Percentiles rank a stretch among this genome's conserved stretches.
Conservation (phyloP, 331 rosid species). For the Malus hybrid region DNA sequence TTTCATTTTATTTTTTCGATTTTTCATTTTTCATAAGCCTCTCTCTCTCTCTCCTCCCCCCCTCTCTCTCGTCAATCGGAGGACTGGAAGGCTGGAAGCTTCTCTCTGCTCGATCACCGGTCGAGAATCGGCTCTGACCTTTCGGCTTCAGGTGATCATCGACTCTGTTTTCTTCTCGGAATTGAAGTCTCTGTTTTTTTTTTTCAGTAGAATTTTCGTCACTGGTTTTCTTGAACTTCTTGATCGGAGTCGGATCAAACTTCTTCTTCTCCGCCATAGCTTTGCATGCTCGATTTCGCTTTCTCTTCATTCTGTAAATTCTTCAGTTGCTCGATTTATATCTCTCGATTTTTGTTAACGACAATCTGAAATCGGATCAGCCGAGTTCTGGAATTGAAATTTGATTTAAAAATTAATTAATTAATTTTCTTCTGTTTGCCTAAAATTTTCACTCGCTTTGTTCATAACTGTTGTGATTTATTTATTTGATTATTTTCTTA, state of each 20-base stretch:
- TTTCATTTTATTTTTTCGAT: too few species aligned
- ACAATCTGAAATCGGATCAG: neutral
- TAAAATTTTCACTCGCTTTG: neutral
- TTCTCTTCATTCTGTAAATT: neutral
- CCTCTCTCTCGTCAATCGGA: constrained; percentile 8
- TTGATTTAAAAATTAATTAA: neutral
- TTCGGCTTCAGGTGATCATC: constrained; percentile 29
- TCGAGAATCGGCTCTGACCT: neutral
- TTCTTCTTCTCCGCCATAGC: neutral
- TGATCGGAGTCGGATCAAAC: constrained; percentile 28
- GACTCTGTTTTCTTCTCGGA: neutral
- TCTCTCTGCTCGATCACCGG: constrained; percentile 13
- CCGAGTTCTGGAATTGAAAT: neutral
- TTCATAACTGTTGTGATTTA: neutral
- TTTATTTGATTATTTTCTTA: neutral
- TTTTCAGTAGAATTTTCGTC: constrained; percentile 1
- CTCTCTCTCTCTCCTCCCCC: neutral
- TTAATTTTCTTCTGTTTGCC: neutral
- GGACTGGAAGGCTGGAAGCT: neutral
- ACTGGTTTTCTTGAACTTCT: constrained; percentile 5
- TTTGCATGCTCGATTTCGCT: neutral
- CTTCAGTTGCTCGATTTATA: neutral
- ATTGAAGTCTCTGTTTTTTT: constrained; percentile 3
- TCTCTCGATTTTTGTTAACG: neutral
- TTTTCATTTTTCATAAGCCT: neutral